Evolutionary conservation across 371 early-diverging fungal genomes (phyloP), one percentile per base, ranked within the genome.

Genomic region (Mucor saturninus): DNA sequence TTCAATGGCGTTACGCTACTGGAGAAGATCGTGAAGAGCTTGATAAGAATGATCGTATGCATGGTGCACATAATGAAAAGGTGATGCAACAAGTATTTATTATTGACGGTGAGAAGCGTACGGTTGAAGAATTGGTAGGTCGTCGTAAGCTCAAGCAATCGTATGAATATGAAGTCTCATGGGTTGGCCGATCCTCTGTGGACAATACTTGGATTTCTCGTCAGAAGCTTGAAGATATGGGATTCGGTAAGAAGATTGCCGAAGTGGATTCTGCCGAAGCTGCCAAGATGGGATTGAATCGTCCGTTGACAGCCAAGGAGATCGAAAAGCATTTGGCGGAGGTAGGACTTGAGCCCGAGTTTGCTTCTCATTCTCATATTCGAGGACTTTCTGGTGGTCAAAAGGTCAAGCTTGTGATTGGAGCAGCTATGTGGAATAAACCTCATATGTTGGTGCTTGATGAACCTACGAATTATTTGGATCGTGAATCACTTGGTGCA

Each of bases 381-480:
- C 86, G 86, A 77, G 92, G 91, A 80, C 84, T 95, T 26, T 93
- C 93, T 61, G 96, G 94, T 74, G 94, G 96, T 59, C 94, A 95
- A 72, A 95, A 95, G 84, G 92, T 91, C 75, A 91, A 92, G 85
- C 85, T 95, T 30, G 92, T 91, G 46, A 84, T 94, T 61, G 93
- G 88, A 62, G 92, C 91, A 59, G 88, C 90, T 61, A 88, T 90
- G 88, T 91, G 92, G 91, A 84, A 87, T 78, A 83, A 86, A 63
- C 94, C 94, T 61, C 93, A 94, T 75, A 87, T 94, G 72, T 72
- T 95, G 59, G 92, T 94, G 64, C 79, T 93, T 67, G 94, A 95
- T 73, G 94, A 95, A 77, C 94, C 94, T 65, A 94, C 93, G 73
- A 91, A 91, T 71, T 91, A 91, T 71, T 74, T 90, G 75, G 90